Evolutionary conservation across 495 filamentous ascomycete genomes (phyloP).

Genomic region (Penicillium alfredii): DNA sequence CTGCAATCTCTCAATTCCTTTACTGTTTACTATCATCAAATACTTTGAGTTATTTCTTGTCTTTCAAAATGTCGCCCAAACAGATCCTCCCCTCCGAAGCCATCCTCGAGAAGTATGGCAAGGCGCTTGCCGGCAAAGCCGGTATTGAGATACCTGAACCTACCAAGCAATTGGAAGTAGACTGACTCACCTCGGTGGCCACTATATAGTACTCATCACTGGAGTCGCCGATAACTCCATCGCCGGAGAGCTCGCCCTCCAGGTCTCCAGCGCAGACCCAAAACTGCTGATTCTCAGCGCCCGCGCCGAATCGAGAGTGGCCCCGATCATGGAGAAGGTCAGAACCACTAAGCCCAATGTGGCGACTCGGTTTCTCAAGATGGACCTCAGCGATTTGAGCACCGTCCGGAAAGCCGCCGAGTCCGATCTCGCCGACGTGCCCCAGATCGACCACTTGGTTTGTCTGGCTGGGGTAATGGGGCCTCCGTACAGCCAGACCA

Average conservation of each 20-base stretch:
- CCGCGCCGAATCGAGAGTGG: constrained; percentile 12
- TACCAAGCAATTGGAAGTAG: neutral
- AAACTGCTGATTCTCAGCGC: constrained; percentile 17
- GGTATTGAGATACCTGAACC: constrained; percentile 1
- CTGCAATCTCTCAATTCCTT: neutral
- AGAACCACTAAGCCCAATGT: constrained; percentile 10
- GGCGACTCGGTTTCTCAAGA: constrained; percentile 12
- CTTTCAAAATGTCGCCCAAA: constrained; percentile 10
- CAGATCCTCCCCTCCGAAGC: constrained; percentile 16
- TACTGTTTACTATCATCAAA: neutral
- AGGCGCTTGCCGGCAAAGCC: constrained; percentile 16
- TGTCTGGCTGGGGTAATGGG: constrained; percentile 17
- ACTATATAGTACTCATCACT: constrained; percentile 14
- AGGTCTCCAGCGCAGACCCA: constrained; percentile 9
- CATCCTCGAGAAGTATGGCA: constrained; percentile 18
- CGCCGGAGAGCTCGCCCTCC: constrained; percentile 17
- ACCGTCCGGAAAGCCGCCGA: constrained; percentile 6
- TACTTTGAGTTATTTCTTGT: neutral
- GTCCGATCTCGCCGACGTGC: constrained; percentile 8
- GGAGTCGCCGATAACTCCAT: constrained; percentile 18
- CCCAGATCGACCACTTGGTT: constrained; percentile 14
- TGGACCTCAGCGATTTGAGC: constrained; percentile 13
- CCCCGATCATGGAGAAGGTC: constrained; percentile 8
- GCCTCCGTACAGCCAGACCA: constrained; percentile 14
- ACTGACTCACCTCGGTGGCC: neutral